Base-by-base conservation (phyloP, 2,329 filamentous ascomycete genomes). In the Keithomyces neogunnii region DNA sequence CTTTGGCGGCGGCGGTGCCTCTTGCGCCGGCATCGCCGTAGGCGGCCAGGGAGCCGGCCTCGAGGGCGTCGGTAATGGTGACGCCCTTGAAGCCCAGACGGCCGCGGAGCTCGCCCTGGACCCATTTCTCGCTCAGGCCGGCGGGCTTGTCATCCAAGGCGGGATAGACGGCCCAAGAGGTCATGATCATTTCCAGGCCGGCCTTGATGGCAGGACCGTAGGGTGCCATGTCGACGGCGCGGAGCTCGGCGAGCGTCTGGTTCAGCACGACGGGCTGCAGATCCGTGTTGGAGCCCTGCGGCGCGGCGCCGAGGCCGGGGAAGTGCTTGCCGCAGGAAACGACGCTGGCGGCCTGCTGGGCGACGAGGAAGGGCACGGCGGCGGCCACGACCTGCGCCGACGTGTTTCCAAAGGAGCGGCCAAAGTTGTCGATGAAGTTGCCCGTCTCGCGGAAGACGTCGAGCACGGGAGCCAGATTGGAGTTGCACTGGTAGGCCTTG, bases 21-120 rank as follows among this genome's bases (percentile, higher is more conserved):
- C 47, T 51, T 39, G 46, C 52, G 5, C 43, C 53, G 6, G 33
- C 42, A 33, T 47, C 48, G 10, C 56, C 55, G 9, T 55, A 52
- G 6, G 38, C 40, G 3, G 42, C 48, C 5, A 58, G 35, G 10
- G 53, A 44, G 7, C 55, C 55, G 1, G 57, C 55, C 50, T 59
- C 55, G 49, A 59, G 50, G n/a, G 57, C 55, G 13, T 59, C 57
- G 4, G 55, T 55, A 10, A 57, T 52, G 8, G 57, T 57, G 33
- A 59, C 55, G 10, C 55, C 55, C 19, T 47, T 19, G 36, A 57
- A 59, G 4, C 54, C 49, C 9, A 58, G 43, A n/a, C 51, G 51
- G 3, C 51, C 51, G 36, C 57, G 56, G 32, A 57, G 57, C 51
- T 55, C 51, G 26, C 52, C 51, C 53, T 54, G 47, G 28, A 57